These are phyloP conservation scores for Glycine latifolia DNA, from an alignment of 306 rosid species.

Conservation along the genomic window DNA sequence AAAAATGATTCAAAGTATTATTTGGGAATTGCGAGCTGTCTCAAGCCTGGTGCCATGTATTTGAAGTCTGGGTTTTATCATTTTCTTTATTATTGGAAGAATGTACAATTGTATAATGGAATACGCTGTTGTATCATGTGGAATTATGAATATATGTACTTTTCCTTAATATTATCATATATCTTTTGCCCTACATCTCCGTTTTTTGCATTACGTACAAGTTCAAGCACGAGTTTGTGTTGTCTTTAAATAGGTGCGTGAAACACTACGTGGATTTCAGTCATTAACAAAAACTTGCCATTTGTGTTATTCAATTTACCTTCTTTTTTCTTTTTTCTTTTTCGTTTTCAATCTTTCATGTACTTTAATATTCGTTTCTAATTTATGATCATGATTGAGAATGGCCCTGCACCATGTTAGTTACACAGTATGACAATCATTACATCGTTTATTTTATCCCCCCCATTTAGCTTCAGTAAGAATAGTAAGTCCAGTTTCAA, in stretches of 20 bases:
- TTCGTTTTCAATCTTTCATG: neutral
- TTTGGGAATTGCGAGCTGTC: constrained; percentile 28
- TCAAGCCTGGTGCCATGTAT: constrained; percentile 33
- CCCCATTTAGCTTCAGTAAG: constrained; percentile 4
- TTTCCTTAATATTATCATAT: constrained; percentile 3
- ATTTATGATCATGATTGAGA: constrained; percentile 47
- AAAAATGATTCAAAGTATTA: constrained; percentile 10
- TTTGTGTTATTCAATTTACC: constrained; percentile 16
- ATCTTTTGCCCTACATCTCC: constrained; percentile 15
- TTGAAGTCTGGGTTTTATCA: constrained; percentile 20
- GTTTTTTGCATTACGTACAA: constrained; percentile 28
- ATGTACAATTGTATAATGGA: constrained; percentile 24
- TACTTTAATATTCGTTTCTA: constrained; percentile 31
- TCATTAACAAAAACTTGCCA: neutral
- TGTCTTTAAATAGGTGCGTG: neutral
- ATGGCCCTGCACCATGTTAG: constrained; percentile 51
- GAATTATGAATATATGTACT: constrained; percentile 8
- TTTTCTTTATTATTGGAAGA: constrained; percentile 27
- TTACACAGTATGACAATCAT: constrained; percentile 50
- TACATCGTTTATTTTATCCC: constrained; percentile 23
- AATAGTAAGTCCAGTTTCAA: constrained; percentile 29
- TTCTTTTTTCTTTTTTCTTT: neutral
- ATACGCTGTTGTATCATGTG: constrained; percentile 41
- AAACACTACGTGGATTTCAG: neutral
- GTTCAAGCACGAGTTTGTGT: constrained; percentile 1